Percentiles rank a stretch among this genome's conserved stretches.
These are phyloP conservation scores for Entomortierella chlamydospora DNA, from an alignment of 192 early-diverging fungal species.

Conservation along the genomic window DNA sequence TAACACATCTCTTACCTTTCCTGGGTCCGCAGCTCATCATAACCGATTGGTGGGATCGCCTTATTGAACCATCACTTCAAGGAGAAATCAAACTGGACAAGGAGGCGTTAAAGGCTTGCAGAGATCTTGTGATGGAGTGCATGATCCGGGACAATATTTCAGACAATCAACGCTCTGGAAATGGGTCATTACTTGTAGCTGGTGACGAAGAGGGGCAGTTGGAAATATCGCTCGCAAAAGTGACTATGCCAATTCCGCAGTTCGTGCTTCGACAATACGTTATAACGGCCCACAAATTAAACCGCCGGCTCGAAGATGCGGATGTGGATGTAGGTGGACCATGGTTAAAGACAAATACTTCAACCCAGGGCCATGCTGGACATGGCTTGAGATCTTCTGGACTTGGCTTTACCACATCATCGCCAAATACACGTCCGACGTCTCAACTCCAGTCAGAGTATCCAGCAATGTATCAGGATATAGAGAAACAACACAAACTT, in stretches of 20 bases:
- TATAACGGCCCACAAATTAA: conserved; percentile 29
- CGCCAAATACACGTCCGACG: background rate
- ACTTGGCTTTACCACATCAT: background rate
- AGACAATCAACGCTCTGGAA: conserved; percentile 20
- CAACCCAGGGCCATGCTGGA: conserved; percentile 11
- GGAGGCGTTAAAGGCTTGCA: conserved; percentile 39
- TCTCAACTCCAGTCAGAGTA: conserved; percentile 5
- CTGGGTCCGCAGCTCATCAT: conserved; percentile 51
- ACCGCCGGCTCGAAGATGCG: conserved; percentile 27
- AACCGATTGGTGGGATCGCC: conserved; percentile 51
- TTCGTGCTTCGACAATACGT: conserved; percentile 47
- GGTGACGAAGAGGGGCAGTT: conserved; percentile 49
- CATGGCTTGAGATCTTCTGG: conserved; percentile 20
- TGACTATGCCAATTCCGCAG: conserved; percentile 39
- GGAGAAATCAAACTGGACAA: conserved; percentile 52
- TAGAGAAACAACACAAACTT: conserved; percentile 32
- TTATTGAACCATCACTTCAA: conserved; percentile 46
- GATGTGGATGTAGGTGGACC: conserved; percentile 2
- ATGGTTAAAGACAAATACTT: conserved; percentile 11
- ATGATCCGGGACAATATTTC: conserved; percentile 31
- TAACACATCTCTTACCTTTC: conserved; percentile 50
- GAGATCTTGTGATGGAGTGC: conserved; percentile 45
- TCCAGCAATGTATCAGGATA: conserved; percentile 14
- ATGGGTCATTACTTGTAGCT: conserved; percentile 34
- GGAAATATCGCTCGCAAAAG: conserved; percentile 19